Evolutionary conservation across 768 basidiomycete genomes (phyloP).

Genomic region (Amanita jacksonii): DNA sequence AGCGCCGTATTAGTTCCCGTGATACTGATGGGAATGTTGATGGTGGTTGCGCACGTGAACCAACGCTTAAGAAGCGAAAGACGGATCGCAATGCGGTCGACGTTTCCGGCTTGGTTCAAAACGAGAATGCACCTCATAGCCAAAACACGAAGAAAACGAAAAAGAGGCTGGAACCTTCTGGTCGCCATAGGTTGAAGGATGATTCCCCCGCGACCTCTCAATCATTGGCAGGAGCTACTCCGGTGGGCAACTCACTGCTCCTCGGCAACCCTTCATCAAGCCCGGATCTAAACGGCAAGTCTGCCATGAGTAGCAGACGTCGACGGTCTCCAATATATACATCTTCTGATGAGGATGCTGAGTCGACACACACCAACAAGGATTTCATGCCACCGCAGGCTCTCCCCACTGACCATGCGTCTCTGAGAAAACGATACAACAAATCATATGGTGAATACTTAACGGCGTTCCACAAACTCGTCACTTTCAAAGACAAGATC

Average conservation of each 20-base stretch:
- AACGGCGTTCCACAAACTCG: constrained; percentile 33
- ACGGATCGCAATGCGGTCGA: not conserved
- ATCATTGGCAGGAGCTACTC: not conserved
- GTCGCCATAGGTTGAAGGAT: not conserved
- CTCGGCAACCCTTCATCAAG: constrained; percentile 1
- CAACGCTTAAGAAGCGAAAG: constrained; percentile 4
- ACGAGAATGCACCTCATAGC: not conserved
- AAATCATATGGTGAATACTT: constrained; percentile 44
- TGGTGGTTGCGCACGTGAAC: not conserved
- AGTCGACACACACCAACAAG: constrained; percentile 14
- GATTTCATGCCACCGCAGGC: constrained; percentile 20
- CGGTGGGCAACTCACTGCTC: not conserved
- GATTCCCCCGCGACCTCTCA: not conserved
- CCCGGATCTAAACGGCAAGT: constrained; percentile 8
- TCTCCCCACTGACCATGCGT: constrained; percentile 38
- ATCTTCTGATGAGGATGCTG: constrained; percentile 45
- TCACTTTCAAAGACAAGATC: constrained; percentile 37
- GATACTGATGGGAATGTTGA: not conserved
- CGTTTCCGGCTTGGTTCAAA: not conserved
- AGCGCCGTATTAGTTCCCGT: not conserved
- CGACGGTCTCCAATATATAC: constrained; percentile 1
- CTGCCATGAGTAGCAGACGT: constrained; percentile 8
- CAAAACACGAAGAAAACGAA: not conserved
- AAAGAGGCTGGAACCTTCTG: not conserved
- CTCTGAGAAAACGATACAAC: constrained; percentile 45